A percentile compares a stretch with the other conserved stretches of the same genome.
These are phyloP conservation scores for Diaporthe citriasiana DNA, from an alignment of 2,329 filamentous ascomycete species.

Conservation along the genomic window DNA sequence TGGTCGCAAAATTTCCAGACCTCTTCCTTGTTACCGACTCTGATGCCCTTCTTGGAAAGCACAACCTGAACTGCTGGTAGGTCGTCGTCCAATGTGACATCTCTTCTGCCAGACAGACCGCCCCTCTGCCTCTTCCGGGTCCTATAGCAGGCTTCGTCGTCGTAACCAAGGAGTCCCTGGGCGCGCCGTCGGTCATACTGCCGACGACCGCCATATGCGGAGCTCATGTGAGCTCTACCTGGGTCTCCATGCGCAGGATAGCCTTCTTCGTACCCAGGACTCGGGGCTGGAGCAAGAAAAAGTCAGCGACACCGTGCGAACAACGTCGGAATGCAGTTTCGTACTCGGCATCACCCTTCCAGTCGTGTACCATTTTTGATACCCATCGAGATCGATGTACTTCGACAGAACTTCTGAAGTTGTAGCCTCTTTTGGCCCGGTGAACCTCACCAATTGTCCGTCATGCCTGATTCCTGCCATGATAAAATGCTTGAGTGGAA, in stretches of 20 bases:
- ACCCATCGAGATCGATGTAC: slow-evolving; percentile 43
- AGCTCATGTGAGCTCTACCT: slow-evolving; percentile 42
- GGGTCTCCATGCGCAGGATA: slow-evolving; percentile 44
- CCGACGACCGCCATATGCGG: slow-evolving; percentile 47
- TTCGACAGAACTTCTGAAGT: slow-evolving; percentile 45
- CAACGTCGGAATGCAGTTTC: slow-evolving; percentile 46
- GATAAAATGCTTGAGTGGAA: slow-evolving; percentile 66
- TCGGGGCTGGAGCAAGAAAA: slow-evolving; percentile 35
- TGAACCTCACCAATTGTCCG: slow-evolving; percentile 61
- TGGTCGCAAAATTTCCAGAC: slow-evolving; percentile 73
- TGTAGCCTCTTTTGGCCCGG: slow-evolving; percentile 54
- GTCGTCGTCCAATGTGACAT: slow-evolving; percentile 56
- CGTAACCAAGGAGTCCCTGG: slow-evolving; percentile 45
- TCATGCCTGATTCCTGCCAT: slow-evolving; percentile 65
- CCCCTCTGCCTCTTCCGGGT: slow-evolving; percentile 55
- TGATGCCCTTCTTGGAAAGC: slow-evolving; percentile 59
- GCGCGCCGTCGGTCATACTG: slow-evolving; percentile 48
- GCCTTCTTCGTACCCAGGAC: slow-evolving; percentile 43
- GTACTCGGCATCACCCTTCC: slow-evolving; percentile 40
- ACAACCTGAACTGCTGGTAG: slow-evolving; percentile 55
- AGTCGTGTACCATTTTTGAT: slow-evolving; percentile 40
- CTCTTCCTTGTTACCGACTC: slow-evolving; percentile 66
- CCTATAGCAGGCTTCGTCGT: slow-evolving; percentile 50
- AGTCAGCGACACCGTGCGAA: not conserved
- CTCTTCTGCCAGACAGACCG: slow-evolving; percentile 51